phyloP scores from a whole-genome alignment of 2,329 filamentous ascomycete species.

The Hypocrella siamensis region DNA sequence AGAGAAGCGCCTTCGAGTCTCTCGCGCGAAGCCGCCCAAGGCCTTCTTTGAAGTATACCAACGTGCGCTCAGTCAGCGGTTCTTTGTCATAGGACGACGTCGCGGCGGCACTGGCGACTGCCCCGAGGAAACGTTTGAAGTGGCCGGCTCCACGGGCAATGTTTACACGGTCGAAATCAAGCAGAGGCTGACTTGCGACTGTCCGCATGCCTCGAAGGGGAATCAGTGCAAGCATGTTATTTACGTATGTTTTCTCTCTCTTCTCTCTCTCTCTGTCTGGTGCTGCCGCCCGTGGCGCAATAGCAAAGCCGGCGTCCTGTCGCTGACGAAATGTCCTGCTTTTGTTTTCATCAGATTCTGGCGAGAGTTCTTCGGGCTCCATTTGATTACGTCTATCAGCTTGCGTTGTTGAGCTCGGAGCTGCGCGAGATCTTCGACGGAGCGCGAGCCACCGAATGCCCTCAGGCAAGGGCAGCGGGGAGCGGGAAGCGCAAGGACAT shows the following conservation, averaged over 20 bases:
- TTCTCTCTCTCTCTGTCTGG: too few species aligned
- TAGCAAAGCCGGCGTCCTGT: too few species aligned
- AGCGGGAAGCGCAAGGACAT: conserved; percentile 28
- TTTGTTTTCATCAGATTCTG: conserved; percentile 26
- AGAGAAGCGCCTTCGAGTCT: conserved; percentile 19
- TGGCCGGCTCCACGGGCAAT: conserved; percentile 51
- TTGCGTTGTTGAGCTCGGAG: conserved; percentile 42
- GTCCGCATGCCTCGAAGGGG: conserved; percentile 35
- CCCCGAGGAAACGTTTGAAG: conserved; percentile 36
- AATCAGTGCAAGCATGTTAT: conserved; percentile 51
- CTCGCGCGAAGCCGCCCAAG: conserved; percentile 17
- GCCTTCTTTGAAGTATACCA: conserved; percentile 20
- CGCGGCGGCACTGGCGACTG: conserved; percentile 18
- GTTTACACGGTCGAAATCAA: conserved; percentile 43
- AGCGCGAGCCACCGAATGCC: conserved; percentile 32
- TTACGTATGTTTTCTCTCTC: conserved; percentile 34
- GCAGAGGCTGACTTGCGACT: conserved; percentile 35
- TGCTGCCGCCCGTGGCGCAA: too few species aligned
- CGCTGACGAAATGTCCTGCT: too few species aligned
- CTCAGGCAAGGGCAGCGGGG: conserved; percentile 9
- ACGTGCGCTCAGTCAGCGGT: conserved; percentile 24
- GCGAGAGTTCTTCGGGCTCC: conserved; percentile 42
- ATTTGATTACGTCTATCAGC: conserved; percentile 41
- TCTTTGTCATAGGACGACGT: conserved; percentile 28
- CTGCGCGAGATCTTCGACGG: conserved; percentile 40